Evolutionary conservation across 2,329 filamentous ascomycete species (phyloP), one percentile per base, ranked within the genome.

Genomic region (Dryadomyces sulphureus): DNA sequence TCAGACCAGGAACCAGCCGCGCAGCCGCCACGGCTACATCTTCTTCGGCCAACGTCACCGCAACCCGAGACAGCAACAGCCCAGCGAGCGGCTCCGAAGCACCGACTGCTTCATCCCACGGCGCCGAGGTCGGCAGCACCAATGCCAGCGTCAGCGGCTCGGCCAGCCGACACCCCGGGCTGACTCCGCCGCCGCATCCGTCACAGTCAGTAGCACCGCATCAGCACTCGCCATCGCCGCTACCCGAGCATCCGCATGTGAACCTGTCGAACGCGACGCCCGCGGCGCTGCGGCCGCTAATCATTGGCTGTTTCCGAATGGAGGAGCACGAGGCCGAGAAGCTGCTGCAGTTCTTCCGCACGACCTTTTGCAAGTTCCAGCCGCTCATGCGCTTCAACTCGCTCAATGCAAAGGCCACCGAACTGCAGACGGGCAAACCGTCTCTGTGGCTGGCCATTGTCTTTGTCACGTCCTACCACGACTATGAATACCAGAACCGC

Each of bases 401-500:
- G 4, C 20, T 40, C 11, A 32, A 16, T 25, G 41, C 46, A 9
- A 49, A 38, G 5, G 53, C 52, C 0, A 39, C 46, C 12, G 35
- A 48, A 11, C 46, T 56, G 17, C 48, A 50, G 21, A 20, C 32
- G 2, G 25, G 51, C 22, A 50, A 46, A 36, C 55, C 55, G 4
- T 42, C 53, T 2, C 45, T 56, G 20, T 56, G 53, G 51, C 47
- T 56, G 12, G 45, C 35, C 39, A 53, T 56, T 32, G 53, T 55
- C 25, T 54, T 50, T 38, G 52, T 45, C 20, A 53, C 53, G 7
- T 50, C 49, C 14, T 53, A 49, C 30, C 41, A 54, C 45, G 50
- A 54, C 41, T 48, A 51, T 40, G 49, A 50, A n/a, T 45, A 44
- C 36, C 54, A 54, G 45, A 48, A 41, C 34, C 38, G 34, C 16